Percentiles rank a stretch among this genome's conserved stretches.
Conservation (phyloP, 495 filamentous ascomycete species). For the Coniosporium apollinis region DNA sequence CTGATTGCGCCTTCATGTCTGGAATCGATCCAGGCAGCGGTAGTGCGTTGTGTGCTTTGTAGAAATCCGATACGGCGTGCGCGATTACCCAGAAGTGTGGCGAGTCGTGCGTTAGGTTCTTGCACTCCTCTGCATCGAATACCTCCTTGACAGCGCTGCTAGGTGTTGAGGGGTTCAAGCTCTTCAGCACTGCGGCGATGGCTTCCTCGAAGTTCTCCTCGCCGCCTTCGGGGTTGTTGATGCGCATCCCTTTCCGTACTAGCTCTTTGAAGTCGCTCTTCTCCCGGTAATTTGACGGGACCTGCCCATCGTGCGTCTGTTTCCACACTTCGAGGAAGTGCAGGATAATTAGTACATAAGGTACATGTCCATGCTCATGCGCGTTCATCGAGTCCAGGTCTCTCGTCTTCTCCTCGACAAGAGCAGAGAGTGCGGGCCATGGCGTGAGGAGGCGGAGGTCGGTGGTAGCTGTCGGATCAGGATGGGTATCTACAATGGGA, state of each 20-base stretch:
- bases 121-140: slow-evolving; percentile 49
- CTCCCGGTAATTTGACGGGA: slow-evolving; percentile 63
- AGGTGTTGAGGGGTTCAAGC: slow-evolving; percentile 48
- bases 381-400: slow-evolving; percentile 55
- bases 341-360: slow-evolving; percentile 70
- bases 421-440: slow-evolving; percentile 65
- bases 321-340: slow-evolving; percentile 82
- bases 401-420: slow-evolving; percentile 42
- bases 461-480: slow-evolving; percentile 66
- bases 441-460: slow-evolving; percentile 76
- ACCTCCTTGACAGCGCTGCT: slow-evolving; percentile 57
- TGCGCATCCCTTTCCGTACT: slow-evolving; percentile 49
- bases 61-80: slow-evolving; percentile 60
- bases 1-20: slow-evolving; percentile 95
- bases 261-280: slow-evolving; percentile 67
- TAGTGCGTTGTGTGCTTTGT: slow-evolving; percentile 48
- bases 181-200: slow-evolving; percentile 69
- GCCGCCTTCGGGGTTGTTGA: slow-evolving; percentile 62
- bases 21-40: slow-evolving; percentile 79
- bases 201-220: slow-evolving; percentile 98
- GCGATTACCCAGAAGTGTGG: slow-evolving; percentile 82
- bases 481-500: slow-evolving; percentile 94
- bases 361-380: slow-evolving; percentile 84
- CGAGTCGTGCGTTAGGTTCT: slow-evolving; percentile 25
- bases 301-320: slow-evolving; percentile 44